A percentile compares a stretch with the other conserved stretches of the same genome.
These are phyloP conservation scores for Sparassis latifolia DNA, from an alignment of 1,284 basidiomycete species.

Conservation along the genomic window DNA sequence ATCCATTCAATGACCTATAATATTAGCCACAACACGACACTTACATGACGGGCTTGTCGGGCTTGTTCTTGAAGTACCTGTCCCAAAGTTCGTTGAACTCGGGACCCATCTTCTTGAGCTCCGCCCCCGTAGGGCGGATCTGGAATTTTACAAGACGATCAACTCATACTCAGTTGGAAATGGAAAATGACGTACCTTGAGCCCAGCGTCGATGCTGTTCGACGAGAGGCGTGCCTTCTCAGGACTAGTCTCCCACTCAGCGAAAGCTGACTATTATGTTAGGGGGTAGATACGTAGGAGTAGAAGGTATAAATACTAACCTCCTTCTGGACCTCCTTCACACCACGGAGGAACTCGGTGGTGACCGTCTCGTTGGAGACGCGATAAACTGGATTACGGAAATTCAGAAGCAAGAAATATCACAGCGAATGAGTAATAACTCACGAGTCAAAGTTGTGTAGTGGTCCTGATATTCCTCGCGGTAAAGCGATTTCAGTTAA, in stretches of 20 bases:
- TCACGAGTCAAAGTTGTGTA: constrained; percentile 61
- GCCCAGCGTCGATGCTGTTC: constrained; percentile 68
- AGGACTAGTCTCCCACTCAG: constrained; percentile 63
- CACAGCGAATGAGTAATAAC: neutral
- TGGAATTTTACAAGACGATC: constrained; percentile 11
- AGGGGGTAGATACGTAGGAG: constrained; percentile 1
- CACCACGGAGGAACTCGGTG: constrained; percentile 63
- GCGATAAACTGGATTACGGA: constrained; percentile 46
- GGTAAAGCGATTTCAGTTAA: constrained; percentile 13
- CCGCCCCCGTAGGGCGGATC: constrained; percentile 62
- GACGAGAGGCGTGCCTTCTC: constrained; percentile 64
- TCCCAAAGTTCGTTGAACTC: constrained; percentile 66
- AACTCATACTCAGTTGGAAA: neutral
- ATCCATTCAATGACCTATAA: neutral
- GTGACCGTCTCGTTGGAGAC: constrained; percentile 61
- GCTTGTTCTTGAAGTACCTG: constrained; percentile 68
- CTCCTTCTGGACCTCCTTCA: constrained; percentile 50
- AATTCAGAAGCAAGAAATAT: neutral
- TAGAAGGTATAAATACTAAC: constrained; percentile 16
- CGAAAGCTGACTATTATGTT: constrained; percentile 31
- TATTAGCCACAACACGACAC: constrained; percentile 2
- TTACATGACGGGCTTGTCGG: constrained; percentile 69
- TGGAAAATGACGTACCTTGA: constrained; percentile 39
- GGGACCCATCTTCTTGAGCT: constrained; percentile 71
- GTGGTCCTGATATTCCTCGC: constrained; percentile 69